phyloP scores from a whole-genome alignment of 2,329 filamentous ascomycete genomes.

The Colletotrichum sp. region DNA sequence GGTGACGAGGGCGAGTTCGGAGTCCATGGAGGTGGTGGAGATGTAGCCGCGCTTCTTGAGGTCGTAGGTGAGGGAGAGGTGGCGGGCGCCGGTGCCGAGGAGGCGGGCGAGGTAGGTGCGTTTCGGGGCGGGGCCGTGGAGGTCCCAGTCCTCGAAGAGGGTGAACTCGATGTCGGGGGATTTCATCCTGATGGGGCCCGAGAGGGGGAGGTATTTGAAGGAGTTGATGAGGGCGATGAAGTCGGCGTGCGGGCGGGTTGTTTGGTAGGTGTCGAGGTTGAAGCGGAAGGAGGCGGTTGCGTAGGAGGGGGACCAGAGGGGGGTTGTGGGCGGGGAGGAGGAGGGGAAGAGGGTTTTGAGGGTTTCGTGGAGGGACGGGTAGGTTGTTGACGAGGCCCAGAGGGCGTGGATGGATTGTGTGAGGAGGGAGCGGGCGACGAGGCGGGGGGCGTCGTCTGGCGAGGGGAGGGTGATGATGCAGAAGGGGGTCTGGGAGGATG shows the following conservation, averaged over 20 bases:
- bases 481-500: constrained; percentile 73
- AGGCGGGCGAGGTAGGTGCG: constrained; percentile 73
- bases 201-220: constrained; percentile 79
- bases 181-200: constrained; percentile 79
- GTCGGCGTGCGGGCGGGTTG: constrained; percentile 65
- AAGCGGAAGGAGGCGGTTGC: constrained; percentile 77
- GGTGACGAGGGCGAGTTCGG: constrained; percentile 87
- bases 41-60: constrained; percentile 95
- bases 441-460: constrained; percentile 63
- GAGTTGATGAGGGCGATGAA: constrained; percentile 81
- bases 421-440: constrained; percentile 80
- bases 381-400: constrained; percentile 76
- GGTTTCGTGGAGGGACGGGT: constrained; percentile 70
- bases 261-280: constrained; percentile 80
- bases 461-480: constrained; percentile 76
- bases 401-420: constrained; percentile 85
- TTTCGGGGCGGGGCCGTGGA: constrained; percentile 50
- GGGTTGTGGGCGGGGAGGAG: constrained; percentile 27
- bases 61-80: constrained; percentile 75
- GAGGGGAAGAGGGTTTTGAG: constrained; percentile 58
- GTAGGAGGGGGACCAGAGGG: constrained; percentile 71
- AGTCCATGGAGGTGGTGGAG: constrained; percentile 96
- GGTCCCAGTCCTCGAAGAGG: constrained; percentile 82
- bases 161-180: constrained; percentile 76
- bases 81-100: constrained; percentile 69